phyloP scores from a whole-genome alignment of 345 rosid species.

The Eucalyptus fibrosa region DNA sequence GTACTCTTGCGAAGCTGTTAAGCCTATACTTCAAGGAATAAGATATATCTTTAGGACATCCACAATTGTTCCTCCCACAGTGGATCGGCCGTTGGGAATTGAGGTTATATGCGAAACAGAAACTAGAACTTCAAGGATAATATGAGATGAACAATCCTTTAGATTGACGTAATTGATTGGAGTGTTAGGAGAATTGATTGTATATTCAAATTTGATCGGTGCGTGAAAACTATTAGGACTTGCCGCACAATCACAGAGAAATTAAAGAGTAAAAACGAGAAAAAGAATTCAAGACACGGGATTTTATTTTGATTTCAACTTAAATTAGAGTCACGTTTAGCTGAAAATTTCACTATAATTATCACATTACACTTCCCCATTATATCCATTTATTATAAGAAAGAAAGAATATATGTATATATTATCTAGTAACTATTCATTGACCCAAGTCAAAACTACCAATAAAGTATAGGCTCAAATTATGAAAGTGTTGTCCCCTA shows the following conservation, averaged over 20 bases:
- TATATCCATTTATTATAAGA: too few species aligned
- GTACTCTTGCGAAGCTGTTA: neutral
- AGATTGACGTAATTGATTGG: neutral
- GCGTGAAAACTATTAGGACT: neutral
- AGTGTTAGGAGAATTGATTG: neutral
- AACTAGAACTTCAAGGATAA: neutral
- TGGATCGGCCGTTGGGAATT: neutral
- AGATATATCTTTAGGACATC: neutral
- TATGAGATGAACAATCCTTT: neutral
- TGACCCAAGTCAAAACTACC: too few species aligned
- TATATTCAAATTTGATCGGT: neutral
- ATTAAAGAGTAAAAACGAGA: too few species aligned
- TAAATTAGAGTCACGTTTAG: too few species aligned
- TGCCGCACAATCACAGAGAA: too few species aligned
- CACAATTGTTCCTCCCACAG: neutral
- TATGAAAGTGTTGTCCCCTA: too few species aligned
- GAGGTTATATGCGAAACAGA: neutral
- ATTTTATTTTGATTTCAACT: too few species aligned
- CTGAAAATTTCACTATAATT: too few species aligned
- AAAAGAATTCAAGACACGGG: rapidly evolving
- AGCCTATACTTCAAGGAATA: neutral
- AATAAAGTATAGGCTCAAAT: too few species aligned
- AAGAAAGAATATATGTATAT: too few species aligned
- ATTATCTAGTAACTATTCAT: too few species aligned
- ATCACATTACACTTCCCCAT: too few species aligned